Evolutionary conservation across 345 rosid species (phyloP), one percentile per base, ranked within the genome.

Genomic region (Punica granatum): DNA sequence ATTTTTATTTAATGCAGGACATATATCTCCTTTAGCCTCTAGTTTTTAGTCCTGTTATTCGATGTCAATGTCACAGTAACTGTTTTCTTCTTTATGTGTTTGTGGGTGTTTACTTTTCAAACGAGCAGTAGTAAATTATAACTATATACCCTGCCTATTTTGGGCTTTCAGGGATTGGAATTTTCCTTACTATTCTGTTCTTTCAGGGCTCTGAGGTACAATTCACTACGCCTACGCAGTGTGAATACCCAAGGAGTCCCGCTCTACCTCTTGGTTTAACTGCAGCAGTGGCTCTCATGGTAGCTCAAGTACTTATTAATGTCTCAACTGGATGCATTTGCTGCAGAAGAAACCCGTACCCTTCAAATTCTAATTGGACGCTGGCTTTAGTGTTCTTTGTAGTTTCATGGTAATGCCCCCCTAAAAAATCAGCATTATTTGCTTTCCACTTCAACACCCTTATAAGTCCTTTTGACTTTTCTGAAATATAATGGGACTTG

Each of bases 251-350:
- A 31, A 75, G 86, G 70, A 91, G 86, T 75, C 89, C 90, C 37
- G 97, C 97, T 33, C 78, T 77, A 25, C 77, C 76, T 33, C 89
- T 88, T 73, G 96, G 97, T 37, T 69, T 91, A 70, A 74, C 87
- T 62, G 80, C 99, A 16, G 92, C 97, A 13, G 62, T 79, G 43
- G 71, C 85, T 26, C 88, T 93, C 62, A 16, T 86, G 81, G 61
- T 87, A 64, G 90, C 96, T 64, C 94, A 90, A 77, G 74, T 90
- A 28, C 74, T 82, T 35, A 78, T 76, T 1, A 90, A 82, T 44
- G 75, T 79, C 14, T 81, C 88, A 56, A 83, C 81, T 26, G 91
- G 98, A 19, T 90, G 98, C 74, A 36, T 89, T 71, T 93, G 96
- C 79, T 90, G 96, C 85, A 79, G 73, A 77, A 82, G 83, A 77